A percentile compares a stretch with the other conserved stretches of the same genome.
phyloP scores from a whole-genome alignment of 2,329 filamentous ascomycete species.

The Emydomyces testavorans region DNA sequence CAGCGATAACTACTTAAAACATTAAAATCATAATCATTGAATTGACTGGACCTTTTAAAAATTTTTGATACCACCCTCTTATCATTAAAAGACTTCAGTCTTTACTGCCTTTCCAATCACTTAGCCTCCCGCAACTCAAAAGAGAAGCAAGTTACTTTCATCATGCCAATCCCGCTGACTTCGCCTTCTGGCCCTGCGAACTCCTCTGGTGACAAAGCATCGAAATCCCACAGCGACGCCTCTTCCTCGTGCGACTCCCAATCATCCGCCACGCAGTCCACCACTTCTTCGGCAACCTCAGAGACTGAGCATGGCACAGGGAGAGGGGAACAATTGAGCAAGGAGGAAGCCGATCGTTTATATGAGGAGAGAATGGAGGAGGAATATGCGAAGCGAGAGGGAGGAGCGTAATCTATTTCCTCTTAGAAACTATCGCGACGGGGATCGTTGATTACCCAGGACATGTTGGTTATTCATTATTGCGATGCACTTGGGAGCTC shows the following conservation, averaged over 20 bases:
- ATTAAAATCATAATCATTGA: no score
- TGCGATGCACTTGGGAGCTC: no score
- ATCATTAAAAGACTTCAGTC: no score
- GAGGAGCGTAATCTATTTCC: constrained; percentile 23
- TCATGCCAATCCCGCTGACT: constrained; percentile 8
- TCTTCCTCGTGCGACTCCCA: constrained; percentile 2
- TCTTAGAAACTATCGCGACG: not conserved
- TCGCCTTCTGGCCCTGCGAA: constrained; percentile 6
- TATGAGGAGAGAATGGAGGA: constrained; percentile 40
- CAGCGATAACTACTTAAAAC: no score
- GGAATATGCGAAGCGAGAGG: constrained; percentile 38
- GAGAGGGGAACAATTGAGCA: constrained; percentile 22
- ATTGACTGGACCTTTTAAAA: not conserved
- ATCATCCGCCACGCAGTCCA: not conserved
- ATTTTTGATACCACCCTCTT: not conserved
- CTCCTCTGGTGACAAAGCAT: constrained; percentile 11
- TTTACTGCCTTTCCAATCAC: no score
- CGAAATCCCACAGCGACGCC: constrained; percentile 1
- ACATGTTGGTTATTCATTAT: no score
- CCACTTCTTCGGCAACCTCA: constrained; percentile 3
- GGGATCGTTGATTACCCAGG: not conserved
- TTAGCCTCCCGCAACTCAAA: no score
- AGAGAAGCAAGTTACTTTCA: no score
- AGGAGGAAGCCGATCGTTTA: constrained; percentile 34
- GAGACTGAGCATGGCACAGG: not conserved